These are phyloP conservation scores for Herpomyces periplanetae DNA, from an alignment of 2,329 filamentous ascomycete genomes.

Conservation along the genomic window DNA sequence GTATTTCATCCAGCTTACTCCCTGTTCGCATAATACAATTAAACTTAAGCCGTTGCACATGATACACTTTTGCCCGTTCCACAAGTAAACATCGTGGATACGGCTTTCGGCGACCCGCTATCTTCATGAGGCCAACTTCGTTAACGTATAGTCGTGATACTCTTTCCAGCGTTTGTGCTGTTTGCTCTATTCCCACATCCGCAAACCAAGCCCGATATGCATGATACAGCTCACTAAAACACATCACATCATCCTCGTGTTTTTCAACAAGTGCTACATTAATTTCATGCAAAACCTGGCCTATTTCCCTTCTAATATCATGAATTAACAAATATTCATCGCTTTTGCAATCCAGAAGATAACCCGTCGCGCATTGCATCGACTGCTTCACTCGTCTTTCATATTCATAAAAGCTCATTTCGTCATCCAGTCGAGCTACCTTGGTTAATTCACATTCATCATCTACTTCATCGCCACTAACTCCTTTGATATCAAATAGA, in stretches of 20 bases:
- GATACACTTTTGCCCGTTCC: conserved; percentile 69
- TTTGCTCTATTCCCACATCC: conserved; percentile 79
- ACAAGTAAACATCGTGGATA: conserved; percentile 77
- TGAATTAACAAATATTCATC: conserved; percentile 36
- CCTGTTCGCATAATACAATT: conserved; percentile 60
- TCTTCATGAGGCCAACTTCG: conserved; percentile 69
- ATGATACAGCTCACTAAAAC: conserved; percentile 66
- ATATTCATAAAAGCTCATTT: conserved; percentile 21
- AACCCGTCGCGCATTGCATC: conserved; percentile 61
- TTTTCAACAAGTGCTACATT: conserved; percentile 45
- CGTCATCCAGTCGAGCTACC: conserved; percentile 16
- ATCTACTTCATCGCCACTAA: conserved; percentile 4
- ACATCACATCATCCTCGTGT: conserved; percentile 78
- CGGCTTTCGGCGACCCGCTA: conserved; percentile 57
- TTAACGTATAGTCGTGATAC: conserved; percentile 46
- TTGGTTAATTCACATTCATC: conserved; percentile 10
- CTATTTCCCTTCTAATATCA: conserved; percentile 34
- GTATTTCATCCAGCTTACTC: conserved; percentile 47
- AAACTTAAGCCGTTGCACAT: conserved; percentile 66
- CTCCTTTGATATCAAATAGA: conserved; percentile 29
- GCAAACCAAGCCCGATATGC: conserved; percentile 90
- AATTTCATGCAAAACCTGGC: conserved; percentile 37
- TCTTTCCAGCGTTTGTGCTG: conserved; percentile 62
- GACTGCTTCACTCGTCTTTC: conserved; percentile 50
- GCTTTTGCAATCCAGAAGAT: conserved; percentile 24